Evolutionary conservation across 2,329 filamentous ascomycete species (phyloP).

Genomic region (Phialemoniopsis sp.): DNA sequence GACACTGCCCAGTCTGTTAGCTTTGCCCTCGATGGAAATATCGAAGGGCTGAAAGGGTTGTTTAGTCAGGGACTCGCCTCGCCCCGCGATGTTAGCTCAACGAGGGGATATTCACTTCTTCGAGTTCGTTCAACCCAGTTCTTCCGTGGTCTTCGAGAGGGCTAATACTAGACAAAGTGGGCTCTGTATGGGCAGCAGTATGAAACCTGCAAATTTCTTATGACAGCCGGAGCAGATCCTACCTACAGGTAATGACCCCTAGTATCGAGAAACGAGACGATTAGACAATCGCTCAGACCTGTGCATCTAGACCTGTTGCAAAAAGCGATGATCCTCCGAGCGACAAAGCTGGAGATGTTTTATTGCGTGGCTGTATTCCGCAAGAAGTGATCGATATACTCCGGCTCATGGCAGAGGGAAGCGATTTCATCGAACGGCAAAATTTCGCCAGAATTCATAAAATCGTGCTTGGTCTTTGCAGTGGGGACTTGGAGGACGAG

Average conservation of each 20-base stretch:
- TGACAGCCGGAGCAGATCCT: background rate
- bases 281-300: background rate
- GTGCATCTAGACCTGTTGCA: background rate
- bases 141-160: background rate
- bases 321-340: constrained; percentile 1
- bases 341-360: background rate
- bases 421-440: background rate
- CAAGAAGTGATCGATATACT: too few relatives aligned
- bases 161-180: background rate
- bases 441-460: background rate
- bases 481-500: background rate
- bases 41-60: background rate
- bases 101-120: background rate
- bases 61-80: background rate
- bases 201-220: background rate
- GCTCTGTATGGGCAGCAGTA: background rate
- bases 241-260: background rate
- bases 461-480: background rate
- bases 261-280: background rate
- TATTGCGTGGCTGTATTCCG: background rate
- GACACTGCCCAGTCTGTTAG: background rate
- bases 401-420: too few relatives aligned
- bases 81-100: background rate
- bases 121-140: background rate
- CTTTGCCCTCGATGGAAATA: constrained; percentile 1